These are phyloP conservation scores for Inga oerstediana DNA, from an alignment of 306 rosid genomes.

Conservation along the genomic window DNA sequence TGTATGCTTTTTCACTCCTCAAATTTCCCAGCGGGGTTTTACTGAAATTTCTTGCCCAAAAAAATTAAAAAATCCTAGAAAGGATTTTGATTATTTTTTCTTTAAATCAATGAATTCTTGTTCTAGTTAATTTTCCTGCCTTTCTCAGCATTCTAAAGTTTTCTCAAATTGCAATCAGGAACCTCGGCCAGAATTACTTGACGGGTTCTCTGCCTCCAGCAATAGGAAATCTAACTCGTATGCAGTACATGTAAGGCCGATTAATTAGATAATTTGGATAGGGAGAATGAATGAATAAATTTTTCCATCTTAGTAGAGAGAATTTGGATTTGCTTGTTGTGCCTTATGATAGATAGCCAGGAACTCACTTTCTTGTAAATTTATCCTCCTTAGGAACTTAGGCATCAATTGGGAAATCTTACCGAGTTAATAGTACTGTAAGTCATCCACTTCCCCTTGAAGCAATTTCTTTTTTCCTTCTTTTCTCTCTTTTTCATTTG, in stretches of 20 bases:
- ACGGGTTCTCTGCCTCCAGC: conserved; percentile 66
- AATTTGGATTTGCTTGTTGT: neutral
- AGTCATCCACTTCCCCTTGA: conserved; percentile 16
- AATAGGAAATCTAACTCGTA: conserved; percentile 61
- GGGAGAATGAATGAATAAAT: too few relatives aligned
- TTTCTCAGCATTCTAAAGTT: neutral
- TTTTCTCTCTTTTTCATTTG: neutral
- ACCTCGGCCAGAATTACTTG: conserved; percentile 63
- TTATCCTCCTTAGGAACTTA: conserved; percentile 43
- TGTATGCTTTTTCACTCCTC: too few relatives aligned
- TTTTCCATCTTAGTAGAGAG: neutral
- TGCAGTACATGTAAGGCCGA: conserved; percentile 70
- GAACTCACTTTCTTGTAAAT: neutral
- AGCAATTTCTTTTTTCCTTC: neutral
- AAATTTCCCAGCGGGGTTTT: too few relatives aligned
- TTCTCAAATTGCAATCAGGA: conserved; percentile 43
- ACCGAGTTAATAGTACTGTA: conserved; percentile 52
- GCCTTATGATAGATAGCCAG: neutral
- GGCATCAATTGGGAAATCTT: conserved; percentile 71
- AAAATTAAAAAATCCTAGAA: too few relatives aligned
- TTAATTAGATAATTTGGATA: too few relatives aligned
- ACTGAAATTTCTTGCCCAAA: too few relatives aligned
- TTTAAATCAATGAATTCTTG: neutral
- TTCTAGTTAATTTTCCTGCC: neutral
- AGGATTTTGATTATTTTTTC: too few relatives aligned